A percentile compares a stretch with the other conserved stretches of the same genome.
phyloP scores from a whole-genome alignment of 2,329 filamentous ascomycete species.

The Ambrosiella xylebori region DNA sequence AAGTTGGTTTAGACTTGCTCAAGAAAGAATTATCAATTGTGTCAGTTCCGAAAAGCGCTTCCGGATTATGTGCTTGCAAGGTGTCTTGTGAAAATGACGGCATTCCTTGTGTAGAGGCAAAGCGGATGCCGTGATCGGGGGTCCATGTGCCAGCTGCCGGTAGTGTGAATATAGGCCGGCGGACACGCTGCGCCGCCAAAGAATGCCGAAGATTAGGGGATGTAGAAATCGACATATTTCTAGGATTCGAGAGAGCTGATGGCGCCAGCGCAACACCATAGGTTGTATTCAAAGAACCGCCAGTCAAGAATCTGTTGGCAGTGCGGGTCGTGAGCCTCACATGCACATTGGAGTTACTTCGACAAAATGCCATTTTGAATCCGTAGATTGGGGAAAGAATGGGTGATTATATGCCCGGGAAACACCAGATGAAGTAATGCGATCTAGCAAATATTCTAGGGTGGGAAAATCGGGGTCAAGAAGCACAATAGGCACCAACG shows the following conservation, averaged over 20 bases:
- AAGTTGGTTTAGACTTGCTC: too few relatives aligned
- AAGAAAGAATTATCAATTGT: too few relatives aligned
- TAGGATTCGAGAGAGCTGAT: neutral
- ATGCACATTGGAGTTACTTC: constrained; percentile 2
- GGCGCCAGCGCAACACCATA: too few relatives aligned
- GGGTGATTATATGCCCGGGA: too few relatives aligned
- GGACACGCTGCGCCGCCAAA: neutral
- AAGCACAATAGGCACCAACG: neutral
- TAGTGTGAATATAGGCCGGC: neutral
- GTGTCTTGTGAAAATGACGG: neutral
- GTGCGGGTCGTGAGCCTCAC: constrained; percentile 1
- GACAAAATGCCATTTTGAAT: constrained; percentile 4
- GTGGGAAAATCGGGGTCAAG: too few relatives aligned
- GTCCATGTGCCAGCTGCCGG: neutral
- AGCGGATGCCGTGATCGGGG: constrained; percentile 5
- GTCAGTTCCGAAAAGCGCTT: neutral
- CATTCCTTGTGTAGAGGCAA: neutral
- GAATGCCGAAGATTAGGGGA: neutral
- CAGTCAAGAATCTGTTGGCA: neutral
- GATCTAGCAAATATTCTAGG: neutral
- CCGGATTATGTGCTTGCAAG: neutral
- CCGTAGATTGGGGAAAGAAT: neutral
- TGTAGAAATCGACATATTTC: neutral
- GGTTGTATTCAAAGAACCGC: neutral
- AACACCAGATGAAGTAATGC: too few relatives aligned